A percentile compares a stretch with the other conserved stretches of the same genome.
phyloP scores from a whole-genome alignment of 192 early-diverging fungal species.

The Fimicolochytrium jonesii region DNA sequence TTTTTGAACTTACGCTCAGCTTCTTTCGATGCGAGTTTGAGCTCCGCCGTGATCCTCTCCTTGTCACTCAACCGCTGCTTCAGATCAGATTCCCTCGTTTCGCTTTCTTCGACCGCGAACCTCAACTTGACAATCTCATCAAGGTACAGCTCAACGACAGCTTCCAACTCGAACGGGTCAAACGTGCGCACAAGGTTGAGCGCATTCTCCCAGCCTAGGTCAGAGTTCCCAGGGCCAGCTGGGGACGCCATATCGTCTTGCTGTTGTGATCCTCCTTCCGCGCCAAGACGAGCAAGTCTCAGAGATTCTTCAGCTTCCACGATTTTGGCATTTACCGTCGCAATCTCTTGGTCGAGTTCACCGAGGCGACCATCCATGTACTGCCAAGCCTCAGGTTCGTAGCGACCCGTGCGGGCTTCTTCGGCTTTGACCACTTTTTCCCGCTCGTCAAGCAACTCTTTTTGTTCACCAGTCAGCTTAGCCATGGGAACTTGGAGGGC shows the following conservation, averaged over 20 bases:
- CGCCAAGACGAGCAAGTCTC: neutral
- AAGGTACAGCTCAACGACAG: conserved; percentile 31
- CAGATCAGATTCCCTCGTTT: conserved; percentile 23
- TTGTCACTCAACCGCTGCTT: conserved; percentile 24
- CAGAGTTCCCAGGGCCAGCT: neutral
- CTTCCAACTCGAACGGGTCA: conserved; percentile 39
- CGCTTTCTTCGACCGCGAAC: conserved; percentile 15
- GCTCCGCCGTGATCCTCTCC: neutral
- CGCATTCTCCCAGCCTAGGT: conserved; percentile 48
- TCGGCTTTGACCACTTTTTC: conserved; percentile 36
- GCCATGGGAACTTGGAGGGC: conserved; percentile 26
- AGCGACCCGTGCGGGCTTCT: conserved; percentile 30
- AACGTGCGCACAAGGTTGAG: conserved; percentile 38
- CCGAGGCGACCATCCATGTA: conserved; percentile 50
- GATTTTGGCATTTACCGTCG: conserved; percentile 28
- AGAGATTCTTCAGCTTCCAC: conserved; percentile 21
- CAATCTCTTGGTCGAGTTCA: conserved; percentile 40
- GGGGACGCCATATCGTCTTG: neutral
- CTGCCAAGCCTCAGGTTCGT: conserved; percentile 35
- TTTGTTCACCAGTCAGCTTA: conserved; percentile 39
- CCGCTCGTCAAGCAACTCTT: conserved; percentile 43
- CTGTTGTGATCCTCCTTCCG: neutral
- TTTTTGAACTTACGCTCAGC: neutral
- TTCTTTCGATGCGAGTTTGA: neutral
- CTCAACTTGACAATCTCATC: conserved; percentile 37